Evolutionary conservation across 2,329 filamentous ascomycete species (phyloP).

Genomic region (Aspergillus pseudotamarii): DNA sequence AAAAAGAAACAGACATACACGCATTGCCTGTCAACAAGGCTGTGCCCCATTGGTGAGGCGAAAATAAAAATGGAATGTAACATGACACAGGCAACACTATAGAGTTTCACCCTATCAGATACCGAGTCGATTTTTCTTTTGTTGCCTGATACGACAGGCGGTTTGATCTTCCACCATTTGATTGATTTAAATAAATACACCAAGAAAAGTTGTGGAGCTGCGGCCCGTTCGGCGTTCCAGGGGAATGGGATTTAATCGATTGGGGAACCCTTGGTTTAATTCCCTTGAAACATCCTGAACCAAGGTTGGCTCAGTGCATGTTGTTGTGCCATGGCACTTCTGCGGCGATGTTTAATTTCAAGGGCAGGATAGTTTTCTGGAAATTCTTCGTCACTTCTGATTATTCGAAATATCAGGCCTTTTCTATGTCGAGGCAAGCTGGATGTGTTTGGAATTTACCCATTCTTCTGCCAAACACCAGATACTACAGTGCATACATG

Average conservation of each 20-base stretch:
- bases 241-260: background rate
- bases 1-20: background rate
- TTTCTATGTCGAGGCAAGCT: too few species aligned
- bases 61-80: background rate
- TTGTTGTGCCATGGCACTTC: background rate
- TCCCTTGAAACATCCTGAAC: background rate
- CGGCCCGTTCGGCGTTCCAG: constrained; percentile 7
- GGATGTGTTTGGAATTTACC: too few species aligned
- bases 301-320: background rate
- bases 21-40: background rate
- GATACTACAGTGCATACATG: too few species aligned
- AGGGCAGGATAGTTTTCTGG: background rate
- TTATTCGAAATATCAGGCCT: too few species aligned
- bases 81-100: background rate
- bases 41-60: background rate
- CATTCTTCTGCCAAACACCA: too few species aligned
- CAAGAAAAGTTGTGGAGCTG: constrained; percentile 3
- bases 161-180: background rate
- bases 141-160: background rate
- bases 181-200: too few species aligned
- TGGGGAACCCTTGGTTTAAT: too few species aligned
- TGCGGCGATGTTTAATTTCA: background rate
- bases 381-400: too few species aligned
- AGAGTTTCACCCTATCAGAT: background rate
- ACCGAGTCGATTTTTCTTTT: background rate